Evolutionary conservation across 2,329 filamentous ascomycete species (phyloP).

Genomic region (Trichoderma koningiopsis): DNA sequence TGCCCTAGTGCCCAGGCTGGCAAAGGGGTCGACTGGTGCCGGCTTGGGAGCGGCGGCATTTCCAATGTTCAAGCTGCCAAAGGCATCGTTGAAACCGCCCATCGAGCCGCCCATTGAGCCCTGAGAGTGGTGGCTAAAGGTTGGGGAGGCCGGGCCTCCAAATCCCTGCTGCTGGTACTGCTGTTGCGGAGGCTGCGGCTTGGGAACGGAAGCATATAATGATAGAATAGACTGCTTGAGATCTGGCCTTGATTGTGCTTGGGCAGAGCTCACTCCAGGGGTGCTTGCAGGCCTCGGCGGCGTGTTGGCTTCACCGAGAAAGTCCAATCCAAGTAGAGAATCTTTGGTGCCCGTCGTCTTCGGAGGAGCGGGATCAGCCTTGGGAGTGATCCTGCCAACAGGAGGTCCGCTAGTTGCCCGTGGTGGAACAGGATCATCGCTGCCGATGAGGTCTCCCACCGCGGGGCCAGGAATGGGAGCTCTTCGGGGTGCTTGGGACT

Average conservation of each 20-base stretch:
- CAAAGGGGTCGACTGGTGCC: conserved; percentile 57
- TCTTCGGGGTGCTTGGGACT: conserved; percentile 41
- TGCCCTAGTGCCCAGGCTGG: conserved; percentile 51
- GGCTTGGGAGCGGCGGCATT: conserved; percentile 48
- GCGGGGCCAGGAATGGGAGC: conserved; percentile 51
- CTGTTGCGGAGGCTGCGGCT: conserved; percentile 64
- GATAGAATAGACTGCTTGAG: conserved; percentile 97
- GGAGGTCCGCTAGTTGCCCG: conserved; percentile 70
- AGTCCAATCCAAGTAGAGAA: conserved; percentile 88
- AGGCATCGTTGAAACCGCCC: conserved; percentile 70
- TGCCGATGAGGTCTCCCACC: conserved; percentile 80
- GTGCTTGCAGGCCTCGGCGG: conserved; percentile 84
- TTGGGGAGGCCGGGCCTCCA: conserved; percentile 65
- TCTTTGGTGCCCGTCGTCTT: conserved; percentile 76
- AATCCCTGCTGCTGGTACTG: conserved; percentile 59
- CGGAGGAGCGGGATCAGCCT: conserved; percentile 66
- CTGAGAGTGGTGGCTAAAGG: conserved; percentile 51
- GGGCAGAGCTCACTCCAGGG: conserved; percentile 61
- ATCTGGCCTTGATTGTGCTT: conserved; percentile 78
- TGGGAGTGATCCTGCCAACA: conserved; percentile 58
- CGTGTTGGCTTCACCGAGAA: conserved; percentile 74
- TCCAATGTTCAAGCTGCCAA: conserved; percentile 50
- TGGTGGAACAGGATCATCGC: conserved; percentile 67
- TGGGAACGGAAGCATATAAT: conserved; percentile 82
- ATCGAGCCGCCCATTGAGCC: conserved; percentile 53